Base-by-base conservation (phyloP, 352 stramenopile genomes). In the Blastocystis sp. region DNA sequence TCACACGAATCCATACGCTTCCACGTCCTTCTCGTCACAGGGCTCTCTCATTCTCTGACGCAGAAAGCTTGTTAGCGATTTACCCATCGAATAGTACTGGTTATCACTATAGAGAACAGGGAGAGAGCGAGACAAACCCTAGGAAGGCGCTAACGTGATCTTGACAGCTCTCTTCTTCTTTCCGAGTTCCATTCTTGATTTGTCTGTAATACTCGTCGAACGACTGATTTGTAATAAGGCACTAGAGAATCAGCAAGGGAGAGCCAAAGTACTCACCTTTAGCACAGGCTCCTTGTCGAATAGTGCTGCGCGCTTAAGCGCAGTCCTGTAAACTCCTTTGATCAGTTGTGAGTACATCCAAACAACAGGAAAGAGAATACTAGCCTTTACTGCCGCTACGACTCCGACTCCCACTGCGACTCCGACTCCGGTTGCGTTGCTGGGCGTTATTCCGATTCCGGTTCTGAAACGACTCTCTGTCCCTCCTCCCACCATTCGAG, bases 231-330 rank as follows among this genome's bases (percentile, higher is more conserved):
- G 51, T 62, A 13, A 81, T n/a, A 21, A 62, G 26, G 3, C 35
- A 81, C 70, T 81, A 65, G 9, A 21, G 37, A 81, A 33, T 66
- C 10, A 62, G 45, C 6, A 3, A n/a, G n/a, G 9, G 12, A 31
- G 31, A 63, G 33, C 26, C 41, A 81, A 24, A 19, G 16, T 39
- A 24, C 29, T 26, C 33, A 81, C 70, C 21, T 81, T 81, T 19
- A 81, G 70, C 24, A 81, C 39, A 55, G 70, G 70, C 37, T 81
- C 33, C 26, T 81, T 81, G 37, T 81, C 70, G 41, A 81, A 81
- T n/a, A 81, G 13, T 41, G 51, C 41, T 37, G 70, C 70, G 31
- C 37, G 62, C 16, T 63, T 45, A 3, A 81, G n/a, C 31, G 33
- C 9, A 26, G 62, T 35, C 9, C 33, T 10, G 24, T 69, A 69